These are phyloP conservation scores for Saccharomycopsis fibuligera DNA, from an alignment of 805 yeast genomes.

Conservation along the genomic window DNA sequence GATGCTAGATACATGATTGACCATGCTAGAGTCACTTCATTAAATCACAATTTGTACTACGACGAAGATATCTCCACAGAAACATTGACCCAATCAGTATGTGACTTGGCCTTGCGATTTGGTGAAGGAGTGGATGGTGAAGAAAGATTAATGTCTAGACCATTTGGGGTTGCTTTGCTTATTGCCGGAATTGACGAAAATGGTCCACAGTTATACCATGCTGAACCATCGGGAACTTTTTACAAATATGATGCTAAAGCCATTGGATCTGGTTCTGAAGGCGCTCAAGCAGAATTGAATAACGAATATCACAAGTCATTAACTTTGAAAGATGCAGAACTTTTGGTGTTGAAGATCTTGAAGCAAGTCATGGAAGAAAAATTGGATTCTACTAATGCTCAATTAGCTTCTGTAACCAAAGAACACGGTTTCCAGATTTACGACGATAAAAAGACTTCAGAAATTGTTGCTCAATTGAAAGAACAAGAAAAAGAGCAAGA, in stretches of 20 bases:
- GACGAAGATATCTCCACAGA: constrained; percentile 92
- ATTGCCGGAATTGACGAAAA: constrained; percentile 91
- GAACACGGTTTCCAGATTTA: constrained; percentile 83
- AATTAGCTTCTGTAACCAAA: constrained; percentile 85
- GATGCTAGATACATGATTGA: constrained; percentile 99
- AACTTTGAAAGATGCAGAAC: constrained; percentile 88
- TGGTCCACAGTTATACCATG: constrained; percentile 95
- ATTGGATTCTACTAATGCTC: constrained; percentile 90
- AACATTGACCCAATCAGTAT: constrained; percentile 90
- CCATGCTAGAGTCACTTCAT: constrained; percentile 87
- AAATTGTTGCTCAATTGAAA: constrained; percentile 69
- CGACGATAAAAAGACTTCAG: constrained; percentile 74
- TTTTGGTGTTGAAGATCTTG: constrained; percentile 77
- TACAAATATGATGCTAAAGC: constrained; percentile 98
- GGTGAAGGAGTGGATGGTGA: constrained; percentile 86
- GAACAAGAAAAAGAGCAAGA: constrained; percentile 53
- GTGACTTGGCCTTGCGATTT: constrained; percentile 90
- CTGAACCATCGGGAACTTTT: constrained; percentile 99
- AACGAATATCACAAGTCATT: constrained; percentile 92
- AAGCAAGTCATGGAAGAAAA: constrained; percentile 99
- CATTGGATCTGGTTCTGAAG: constrained; percentile 97
- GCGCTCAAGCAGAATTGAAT: constrained; percentile 96
- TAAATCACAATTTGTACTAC: constrained; percentile 83
- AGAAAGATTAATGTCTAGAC: constrained; percentile 89
- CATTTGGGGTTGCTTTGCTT: constrained; percentile 95